A percentile compares a stretch with the other conserved stretches of the same genome.
Evolutionary conservation across 495 filamentous ascomycete species (phyloP).

Genomic region (Astrocystis sublimbata): DNA sequence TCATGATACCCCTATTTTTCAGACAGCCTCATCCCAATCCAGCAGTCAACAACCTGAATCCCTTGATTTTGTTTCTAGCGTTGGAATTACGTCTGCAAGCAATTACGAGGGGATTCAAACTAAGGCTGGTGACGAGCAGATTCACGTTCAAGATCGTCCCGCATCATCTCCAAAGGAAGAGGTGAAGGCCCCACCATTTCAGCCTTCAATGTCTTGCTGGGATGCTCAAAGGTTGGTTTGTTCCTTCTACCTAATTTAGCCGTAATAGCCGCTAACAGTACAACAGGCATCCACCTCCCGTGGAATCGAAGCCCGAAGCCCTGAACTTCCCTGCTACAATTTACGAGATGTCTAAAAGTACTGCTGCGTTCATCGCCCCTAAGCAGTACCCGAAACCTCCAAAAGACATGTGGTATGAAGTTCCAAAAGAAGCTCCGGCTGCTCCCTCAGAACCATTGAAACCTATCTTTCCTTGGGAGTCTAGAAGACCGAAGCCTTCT

Average conservation of each 20-base stretch:
- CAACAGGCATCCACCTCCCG: constrained; percentile 69
- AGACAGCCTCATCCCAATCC: constrained; percentile 26
- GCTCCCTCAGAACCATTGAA: constrained; percentile 58
- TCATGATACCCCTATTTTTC: constrained; percentile 20
- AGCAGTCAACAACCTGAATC: constrained; percentile 26
- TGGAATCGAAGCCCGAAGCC: constrained; percentile 75
- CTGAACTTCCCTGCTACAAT: constrained; percentile 67
- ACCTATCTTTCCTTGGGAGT: constrained; percentile 87
- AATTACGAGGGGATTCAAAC: constrained; percentile 33
- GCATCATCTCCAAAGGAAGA: constrained; percentile 25
- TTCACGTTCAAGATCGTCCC: constrained; percentile 31
- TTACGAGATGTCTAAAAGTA: constrained; percentile 76
- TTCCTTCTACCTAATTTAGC: background rate
- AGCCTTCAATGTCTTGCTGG: constrained; percentile 35
- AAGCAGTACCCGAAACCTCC: constrained; percentile 77
- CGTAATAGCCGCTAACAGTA: constrained; percentile 22
- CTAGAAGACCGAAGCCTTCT: constrained; percentile 60
- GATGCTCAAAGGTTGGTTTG: constrained; percentile 44
- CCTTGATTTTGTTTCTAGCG: constrained; percentile 26
- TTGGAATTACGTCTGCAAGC: constrained; percentile 29
- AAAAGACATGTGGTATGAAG: constrained; percentile 79
- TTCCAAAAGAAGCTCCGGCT: constrained; percentile 62
- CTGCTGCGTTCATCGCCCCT: constrained; percentile 71
- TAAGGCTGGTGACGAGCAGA: constrained; percentile 46
- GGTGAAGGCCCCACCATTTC: constrained; percentile 31